Base-by-base conservation (phyloP, 192 early-diverging fungal species). In the Coemansia reversa region DNA sequence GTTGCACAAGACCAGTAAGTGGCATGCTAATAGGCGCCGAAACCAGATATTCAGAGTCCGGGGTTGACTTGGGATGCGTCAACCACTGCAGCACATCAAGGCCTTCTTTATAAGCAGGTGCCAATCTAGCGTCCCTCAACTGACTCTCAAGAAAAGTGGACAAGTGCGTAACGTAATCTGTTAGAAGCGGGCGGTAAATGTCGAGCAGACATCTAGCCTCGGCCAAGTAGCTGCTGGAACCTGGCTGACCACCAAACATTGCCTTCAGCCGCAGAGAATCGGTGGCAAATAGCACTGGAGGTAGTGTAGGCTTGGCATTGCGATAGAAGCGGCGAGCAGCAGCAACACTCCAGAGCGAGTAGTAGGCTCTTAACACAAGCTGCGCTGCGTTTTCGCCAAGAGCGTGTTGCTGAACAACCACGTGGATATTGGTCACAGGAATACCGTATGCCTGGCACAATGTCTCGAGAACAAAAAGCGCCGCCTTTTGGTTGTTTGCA, bases 221-320 rank as follows among this genome's bases (percentile, higher is more conserved):
- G 62, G 89, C 86, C 76, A 98, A 85, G 77, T 92, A 92, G 57
- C 90, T 90, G 56, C 87, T 84, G 23, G 88, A 86, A 58, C 90
- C 91, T 57, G 91, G 92, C 71, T 98, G 93, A 48, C 95, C 95
- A 56, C 95, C 95, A 86, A 98, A 98, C 63, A 95, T 82, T 24
- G 93, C 92, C 64, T 92, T 87, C 16, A 89, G 60, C 57, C 74
- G 67, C 42, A 85, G 81, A 11, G 78, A 79, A 12, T 84, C 85
- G 23, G 83, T 54, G 1, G 70, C 55, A 54, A 86, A 67, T 20
- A 76, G 19, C 22, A 51, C 70, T 5, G 71, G 56, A 0, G 20
- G 8, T 19, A 9, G 16, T 8, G 5, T 2, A 7, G 23, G 23
- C 0, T 48, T 28, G 22, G 54, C 0, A 16, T 14, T n/a, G 30